Base-by-base conservation (phyloP, 2,329 filamentous ascomycete species). In the Claviceps digitariae region DNA sequence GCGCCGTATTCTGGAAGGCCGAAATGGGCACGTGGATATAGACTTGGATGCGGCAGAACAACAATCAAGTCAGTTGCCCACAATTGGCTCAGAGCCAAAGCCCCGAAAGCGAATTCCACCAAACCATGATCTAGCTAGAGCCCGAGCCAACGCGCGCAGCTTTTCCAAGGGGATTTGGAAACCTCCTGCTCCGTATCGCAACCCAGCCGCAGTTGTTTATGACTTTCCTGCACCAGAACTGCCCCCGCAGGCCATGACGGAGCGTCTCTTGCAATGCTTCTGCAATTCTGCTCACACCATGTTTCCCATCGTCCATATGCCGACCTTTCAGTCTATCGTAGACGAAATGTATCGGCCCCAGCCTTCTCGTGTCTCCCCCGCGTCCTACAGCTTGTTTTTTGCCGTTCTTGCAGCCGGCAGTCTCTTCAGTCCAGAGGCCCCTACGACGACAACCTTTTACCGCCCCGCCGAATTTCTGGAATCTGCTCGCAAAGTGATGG, bases 291-390 rank as follows among this genome's bases (percentile, higher is more conserved):
- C 88, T 25, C 91, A 97, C 65, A 78, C 82, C 34, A 84, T 87
- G 66, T 84, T 90, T 59, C 93, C 93, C 0, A 82, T 95, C 45
- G 63, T 97, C 10, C 88, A 97, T 66, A 94, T 90, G 86, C 87
- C 88, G 2, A 86, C 79, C 0, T 94, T 97, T 61, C 76, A 84
- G 61, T 75, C 79, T 48, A 79, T 86, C 51, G 86, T 91, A 56
- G 87, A 95, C 54, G 76, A 81, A 9, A 74, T 95, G 7, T 95
- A 95, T 67, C 78, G 79, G 53, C 79, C 81, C 4, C 78, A 77
- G 45, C 73, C 86, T 20, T 72, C 78, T 31, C 62, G 62, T 12
- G 74, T 81, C 7, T 74, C 84, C 0, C 76, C 81, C 17, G 81
- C 84, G 38, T 95, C 88, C 82, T 74, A 86, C 36, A 84, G 88